Evolutionary conservation across 352 stramenopile genomes (phyloP).

Genomic region (Phytophthora citrophthora): DNA sequence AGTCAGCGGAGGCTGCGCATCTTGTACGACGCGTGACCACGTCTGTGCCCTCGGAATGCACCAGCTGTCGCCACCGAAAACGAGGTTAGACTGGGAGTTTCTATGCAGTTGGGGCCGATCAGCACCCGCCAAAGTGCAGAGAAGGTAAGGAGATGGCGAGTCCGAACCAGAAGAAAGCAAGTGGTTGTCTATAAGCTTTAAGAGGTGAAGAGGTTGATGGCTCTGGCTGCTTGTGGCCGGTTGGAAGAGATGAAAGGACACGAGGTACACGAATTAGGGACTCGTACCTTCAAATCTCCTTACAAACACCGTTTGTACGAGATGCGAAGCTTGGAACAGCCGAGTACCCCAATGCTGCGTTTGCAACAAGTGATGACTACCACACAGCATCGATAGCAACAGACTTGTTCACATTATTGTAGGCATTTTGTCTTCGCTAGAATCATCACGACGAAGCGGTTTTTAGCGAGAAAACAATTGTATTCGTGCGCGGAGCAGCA

Average conservation of each 20-base stretch:
- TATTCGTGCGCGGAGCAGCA: constrained; percentile 8
- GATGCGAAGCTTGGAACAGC: too few relatives aligned
- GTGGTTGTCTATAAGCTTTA: neutral
- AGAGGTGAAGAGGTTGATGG: constrained; percentile 3
- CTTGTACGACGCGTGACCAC: neutral
- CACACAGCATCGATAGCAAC: neutral
- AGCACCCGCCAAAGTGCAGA: neutral
- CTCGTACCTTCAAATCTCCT: neutral
- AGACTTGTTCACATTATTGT: too few relatives aligned
- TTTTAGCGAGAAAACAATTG: constrained; percentile 2
- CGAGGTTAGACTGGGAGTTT: neutral
- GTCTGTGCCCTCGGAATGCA: constrained; percentile 16
- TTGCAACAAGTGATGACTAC: too few relatives aligned
- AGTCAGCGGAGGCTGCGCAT: constrained; percentile 6
- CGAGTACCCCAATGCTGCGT: too few relatives aligned
- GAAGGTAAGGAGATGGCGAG: neutral
- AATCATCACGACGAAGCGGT: neutral
- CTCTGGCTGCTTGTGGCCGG: neutral
- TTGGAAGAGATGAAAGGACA: neutral
- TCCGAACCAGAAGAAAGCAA: constrained; percentile 16
- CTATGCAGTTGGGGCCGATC: neutral
- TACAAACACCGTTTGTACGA: neutral
- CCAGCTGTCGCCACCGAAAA: constrained; percentile 19
- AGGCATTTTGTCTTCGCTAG: too few relatives aligned
- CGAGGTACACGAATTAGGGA: neutral